Evolutionary conservation across 768 basidiomycete species (phyloP), one percentile per base, ranked within the genome.

Genomic region (Scleroderma citrinum): DNA sequence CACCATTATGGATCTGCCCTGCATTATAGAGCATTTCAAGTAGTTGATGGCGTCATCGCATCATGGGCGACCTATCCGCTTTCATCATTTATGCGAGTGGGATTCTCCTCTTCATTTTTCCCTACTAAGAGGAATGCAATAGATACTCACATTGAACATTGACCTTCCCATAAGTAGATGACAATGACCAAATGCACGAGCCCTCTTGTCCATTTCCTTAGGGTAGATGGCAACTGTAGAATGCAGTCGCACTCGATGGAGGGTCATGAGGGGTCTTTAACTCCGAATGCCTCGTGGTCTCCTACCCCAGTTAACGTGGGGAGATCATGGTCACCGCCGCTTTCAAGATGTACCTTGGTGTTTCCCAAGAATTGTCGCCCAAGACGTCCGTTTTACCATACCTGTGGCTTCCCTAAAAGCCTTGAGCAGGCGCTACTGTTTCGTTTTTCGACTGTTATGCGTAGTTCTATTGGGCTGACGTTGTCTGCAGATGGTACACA

Each of bases 121-220:
- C 56, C 59, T 56, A 61, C 55, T 44, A 29, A 52, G 50, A 59
- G 49, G 51, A 49, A 6, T 7, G 49, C 24, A 46, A 49, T 55
- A 59, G 53, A 57, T 58, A 42, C 53, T 44, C 50, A 34, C 24
- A 49, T 58, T 37, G 58, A 50, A 60, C 64, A 56, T 62, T 62
- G 62, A 56, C 47, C 54, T 59, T 68, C 29, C 66, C 60, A 57
- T 62, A 66, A 60, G 16, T 19, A 58, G 66, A 52, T 54, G 56
- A 68, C 66, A 65, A 65, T 55, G 59, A 3, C 47, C 54, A 57
- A 34, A 59, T 59, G 60, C 57, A 53, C 44, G 38, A 44, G 20
- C 37, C 35, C 38, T 42, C 37, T 52, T 54, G 31, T 44, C 40
- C 44, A 45, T 29, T 51, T 50, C 48, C 38, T 30, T 50, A 11